phyloP scores from a whole-genome alignment of 2,329 filamentous ascomycete genomes.

The Claviceps arundinis region DNA sequence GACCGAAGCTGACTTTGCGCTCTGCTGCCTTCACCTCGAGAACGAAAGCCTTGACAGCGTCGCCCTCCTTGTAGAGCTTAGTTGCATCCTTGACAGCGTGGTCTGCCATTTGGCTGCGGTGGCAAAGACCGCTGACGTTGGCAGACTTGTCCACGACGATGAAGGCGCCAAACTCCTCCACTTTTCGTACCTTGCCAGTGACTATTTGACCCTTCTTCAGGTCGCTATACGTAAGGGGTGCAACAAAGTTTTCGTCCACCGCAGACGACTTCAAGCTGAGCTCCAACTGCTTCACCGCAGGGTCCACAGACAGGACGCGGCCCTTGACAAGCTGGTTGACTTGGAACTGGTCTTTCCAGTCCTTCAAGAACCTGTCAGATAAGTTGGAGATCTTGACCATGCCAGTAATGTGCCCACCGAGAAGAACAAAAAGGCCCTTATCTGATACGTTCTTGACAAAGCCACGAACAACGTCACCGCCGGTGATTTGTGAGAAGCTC shows the following conservation, averaged over 20 bases:
- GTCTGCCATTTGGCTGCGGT: slow-evolving; percentile 84
- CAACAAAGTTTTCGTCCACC: slow-evolving; percentile 65
- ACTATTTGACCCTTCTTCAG: slow-evolving; percentile 68
- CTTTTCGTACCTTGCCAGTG: slow-evolving; percentile 82
- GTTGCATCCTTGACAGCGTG: slow-evolving; percentile 69
- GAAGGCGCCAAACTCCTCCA: slow-evolving; percentile 91
- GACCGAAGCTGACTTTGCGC: slow-evolving; percentile 71
- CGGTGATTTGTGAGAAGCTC: slow-evolving; percentile 54
- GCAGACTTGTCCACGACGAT: slow-evolving; percentile 76
- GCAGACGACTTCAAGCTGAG: slow-evolving; percentile 79
- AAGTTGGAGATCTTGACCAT: slow-evolving; percentile 79
- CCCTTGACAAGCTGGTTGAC: slow-evolving; percentile 84
- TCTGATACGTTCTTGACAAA: slow-evolving; percentile 86
- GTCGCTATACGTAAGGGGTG: slow-evolving; percentile 61
- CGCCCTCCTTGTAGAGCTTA: slow-evolving; percentile 80
- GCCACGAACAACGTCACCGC: slow-evolving; percentile 72
- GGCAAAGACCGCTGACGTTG: slow-evolving; percentile 87
- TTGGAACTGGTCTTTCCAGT: slow-evolving; percentile 86
- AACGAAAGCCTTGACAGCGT: slow-evolving; percentile 84
- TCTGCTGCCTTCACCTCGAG: slow-evolving; percentile 63
- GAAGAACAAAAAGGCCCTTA: slow-evolving; percentile 74
- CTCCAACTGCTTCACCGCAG: slow-evolving; percentile 57
- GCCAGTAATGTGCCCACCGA: slow-evolving; percentile 70
- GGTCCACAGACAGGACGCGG: slow-evolving; percentile 62
- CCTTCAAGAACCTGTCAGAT: slow-evolving; percentile 82